phyloP scores from a whole-genome alignment of 306 rosid genomes.

The Malus sylvestris region DNA sequence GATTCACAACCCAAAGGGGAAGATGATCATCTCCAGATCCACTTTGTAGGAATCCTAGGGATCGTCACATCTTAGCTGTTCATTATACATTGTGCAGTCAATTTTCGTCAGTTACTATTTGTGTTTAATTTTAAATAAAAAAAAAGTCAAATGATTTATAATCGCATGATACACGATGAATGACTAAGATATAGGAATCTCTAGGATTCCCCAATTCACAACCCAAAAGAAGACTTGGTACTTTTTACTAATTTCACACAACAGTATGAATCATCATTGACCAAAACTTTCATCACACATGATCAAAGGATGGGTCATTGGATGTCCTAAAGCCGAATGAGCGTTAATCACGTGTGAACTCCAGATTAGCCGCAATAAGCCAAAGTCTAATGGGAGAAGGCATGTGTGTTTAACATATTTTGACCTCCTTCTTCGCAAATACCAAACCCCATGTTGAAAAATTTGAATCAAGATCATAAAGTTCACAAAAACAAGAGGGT shows the following conservation, averaged over 20 bases:
- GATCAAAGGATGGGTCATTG: background rate
- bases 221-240: background rate
- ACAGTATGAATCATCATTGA: background rate
- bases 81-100: rapidly evolving
- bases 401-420: slow-evolving; percentile 7
- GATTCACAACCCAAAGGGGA: no score
- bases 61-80: rapidly evolving
- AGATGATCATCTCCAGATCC: no score
- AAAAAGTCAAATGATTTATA: no score
- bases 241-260: background rate
- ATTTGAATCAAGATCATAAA: background rate
- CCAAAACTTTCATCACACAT: background rate
- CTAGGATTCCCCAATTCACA: background rate
- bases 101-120: no score
- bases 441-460: slow-evolving; percentile 42
- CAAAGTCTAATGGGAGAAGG: background rate
- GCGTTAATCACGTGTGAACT: background rate
- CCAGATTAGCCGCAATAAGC: background rate
- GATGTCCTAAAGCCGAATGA: background rate
- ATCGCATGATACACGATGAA: no score
- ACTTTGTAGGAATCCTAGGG: rapidly evolving
- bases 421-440: slow-evolving; percentile 12
- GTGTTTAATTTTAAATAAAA: no score
- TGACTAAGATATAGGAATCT: no score
- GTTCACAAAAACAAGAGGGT: background rate